Base-by-base conservation (phyloP, 2,329 filamentous ascomycete species). In the Xylariaceae sp. region DNA sequence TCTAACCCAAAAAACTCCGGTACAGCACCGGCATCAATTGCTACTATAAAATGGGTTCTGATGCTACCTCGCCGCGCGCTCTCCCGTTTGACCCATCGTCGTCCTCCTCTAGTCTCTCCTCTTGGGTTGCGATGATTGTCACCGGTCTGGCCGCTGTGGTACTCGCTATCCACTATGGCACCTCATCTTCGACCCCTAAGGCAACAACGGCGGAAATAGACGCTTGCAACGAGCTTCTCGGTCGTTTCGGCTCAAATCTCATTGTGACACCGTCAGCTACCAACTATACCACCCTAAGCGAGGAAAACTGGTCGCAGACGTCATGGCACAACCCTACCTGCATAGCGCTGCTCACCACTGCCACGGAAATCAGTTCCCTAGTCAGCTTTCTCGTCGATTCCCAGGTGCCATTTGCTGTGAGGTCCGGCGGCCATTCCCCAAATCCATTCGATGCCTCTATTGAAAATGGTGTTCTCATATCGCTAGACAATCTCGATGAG, bases 391-490 rank as follows among this genome's bases (percentile, higher is more conserved):
- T 50, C 19, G 36, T 45, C 12, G n/a, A 31, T n/a, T 12, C 22
- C 10, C 19, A 45, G 13, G 17, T 40, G 14, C 36, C 33, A 18
- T 52, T 57, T 33, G 51, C 51, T 14, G 45, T 54, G 22, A 45
- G 51, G 31, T 51, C 48, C 19, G 48, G 51, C 5, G 51, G 51
- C 12, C 51, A 52, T 40, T 47, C 45, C 2, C 28, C 48, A 3
- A 42, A 33, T n/a, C 48, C 48, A 1, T 47, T 31, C 19, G 48
- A 43, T 9, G 42, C 48, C 10, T 45, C 45, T 22, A 57, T 51
- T 17, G 51, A 54, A 14, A 19, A 2, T 22, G 54, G 54, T 5
- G 51, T 52, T 31, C 22, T 54, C 1, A 53, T 57, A 33, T 17
- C 34, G 4, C 2, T 50, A 34, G 39, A 28, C 18, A 47, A 33